Evolutionary conservation across 116 monocot genomes (phyloP), one percentile per base, ranked within the genome.

Genomic region (Papilionanthe hybrid): DNA sequence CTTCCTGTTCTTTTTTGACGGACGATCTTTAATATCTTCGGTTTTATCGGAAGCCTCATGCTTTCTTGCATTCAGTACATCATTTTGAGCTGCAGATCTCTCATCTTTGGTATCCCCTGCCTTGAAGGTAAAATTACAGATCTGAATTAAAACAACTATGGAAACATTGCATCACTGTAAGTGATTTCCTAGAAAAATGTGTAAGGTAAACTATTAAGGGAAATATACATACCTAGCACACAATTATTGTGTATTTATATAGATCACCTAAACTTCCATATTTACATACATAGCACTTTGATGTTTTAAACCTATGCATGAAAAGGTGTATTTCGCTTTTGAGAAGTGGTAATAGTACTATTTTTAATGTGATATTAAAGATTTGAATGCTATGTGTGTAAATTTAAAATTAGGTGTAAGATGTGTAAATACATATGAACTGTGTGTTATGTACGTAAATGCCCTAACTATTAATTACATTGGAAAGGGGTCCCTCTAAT

Each of bases 1-100:
- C 83, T 87, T 94, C 43, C 89, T 84, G 77, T 87, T 94, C 86
- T 90, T 97, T 80, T 82, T 94, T 72, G 90, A 84, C 47, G 83
- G 72, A 48, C 82, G 85, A 77, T 94, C 92, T 82, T 84, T 92
- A 22, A 55, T 76, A 71, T 82, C 85, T 88, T 92, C 89, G 84
- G 79, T 45, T 89, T 94, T 96, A 53, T 80, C 77, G 55, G 45
- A 48, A 42, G 58, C n/a, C 2, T 25, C 72, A 13, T 79, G 63
- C 42, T 83, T 90, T 47, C 85, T 88, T 75, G 68, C 60, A 81
- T 89, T 88, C 41, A 72, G 12, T 29, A 6, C 75, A 72, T 90
- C 87, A 84, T 77, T 71, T 83, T 83, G 83, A 65, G 79, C 17
- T 15, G 55, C 23, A 82, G 91, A 80, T 83, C 74, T 89, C 44